Evolutionary conservation across 2,329 filamentous ascomycete genomes (phyloP).

Genomic region (Neophaeococcomyces mojaviensis): DNA sequence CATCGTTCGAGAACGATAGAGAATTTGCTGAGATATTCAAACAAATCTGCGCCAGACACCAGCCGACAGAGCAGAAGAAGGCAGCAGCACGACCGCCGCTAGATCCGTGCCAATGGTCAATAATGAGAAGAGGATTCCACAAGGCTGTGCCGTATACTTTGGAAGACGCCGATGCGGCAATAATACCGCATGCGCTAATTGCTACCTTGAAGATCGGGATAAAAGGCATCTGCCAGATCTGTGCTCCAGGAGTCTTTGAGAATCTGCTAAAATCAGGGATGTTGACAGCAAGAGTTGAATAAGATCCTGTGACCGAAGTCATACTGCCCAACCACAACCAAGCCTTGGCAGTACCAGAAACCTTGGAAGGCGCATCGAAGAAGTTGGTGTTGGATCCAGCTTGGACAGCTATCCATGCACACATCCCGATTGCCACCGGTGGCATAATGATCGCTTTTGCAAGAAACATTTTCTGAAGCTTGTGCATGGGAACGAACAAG

Average conservation of each 20-base stretch:
- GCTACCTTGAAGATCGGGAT: conserved; percentile 37
- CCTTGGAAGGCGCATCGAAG: conserved; percentile 14
- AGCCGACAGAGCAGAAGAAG: conserved; percentile 26
- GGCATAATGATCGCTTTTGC: conserved; percentile 21
- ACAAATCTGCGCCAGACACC: conserved; percentile 37
- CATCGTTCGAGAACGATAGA: conserved; percentile 47
- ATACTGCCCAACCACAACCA: conserved; percentile 19
- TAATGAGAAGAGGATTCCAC: conserved; percentile 28
- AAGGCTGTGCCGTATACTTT: conserved; percentile 22
- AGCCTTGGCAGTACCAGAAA: conserved; percentile 14
- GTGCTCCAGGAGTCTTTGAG: conserved; percentile 24
- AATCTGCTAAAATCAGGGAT: conserved; percentile 33
- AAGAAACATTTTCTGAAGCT: conserved; percentile 19
- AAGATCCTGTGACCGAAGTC: conserved; percentile 23
- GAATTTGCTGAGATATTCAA: conserved; percentile 46
- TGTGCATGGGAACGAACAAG: conserved; percentile 20
- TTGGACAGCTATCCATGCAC: conserved; percentile 17
- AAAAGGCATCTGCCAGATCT: conserved; percentile 37
- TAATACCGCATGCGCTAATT: conserved; percentile 44
- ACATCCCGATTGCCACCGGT: conserved; percentile 19
- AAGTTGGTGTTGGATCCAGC: conserved; percentile 14
- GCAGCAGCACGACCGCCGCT: conserved; percentile 25
- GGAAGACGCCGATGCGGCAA: conserved; percentile 32
- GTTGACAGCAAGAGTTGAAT: conserved; percentile 30
- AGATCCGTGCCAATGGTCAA: conserved; percentile 22